A percentile compares a stretch with the other conserved stretches of the same genome.
These are phyloP conservation scores for Colletotrichum sp. DNA, from an alignment of 2,329 filamentous ascomycete genomes.

Conservation along the genomic window DNA sequence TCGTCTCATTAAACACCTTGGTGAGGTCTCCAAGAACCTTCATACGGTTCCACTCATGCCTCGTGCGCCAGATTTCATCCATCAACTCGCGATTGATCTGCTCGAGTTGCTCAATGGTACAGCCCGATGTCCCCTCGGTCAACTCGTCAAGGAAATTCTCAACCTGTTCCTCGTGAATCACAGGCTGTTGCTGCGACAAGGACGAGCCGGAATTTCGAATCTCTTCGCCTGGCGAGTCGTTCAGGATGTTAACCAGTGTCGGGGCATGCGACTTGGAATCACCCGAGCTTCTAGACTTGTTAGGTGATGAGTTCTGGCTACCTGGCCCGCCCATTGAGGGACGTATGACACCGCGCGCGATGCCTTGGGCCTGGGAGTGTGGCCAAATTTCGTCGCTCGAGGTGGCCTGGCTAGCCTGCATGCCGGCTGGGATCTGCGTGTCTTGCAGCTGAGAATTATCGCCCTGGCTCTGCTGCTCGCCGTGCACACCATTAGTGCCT, in stretches of 20 bases:
- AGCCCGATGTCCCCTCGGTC: constrained; percentile 72
- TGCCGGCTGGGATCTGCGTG: constrained; percentile 47
- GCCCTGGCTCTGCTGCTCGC: constrained; percentile 42
- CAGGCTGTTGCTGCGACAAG: constrained; percentile 37
- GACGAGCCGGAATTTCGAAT: constrained; percentile 21
- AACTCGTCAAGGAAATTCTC: constrained; percentile 66
- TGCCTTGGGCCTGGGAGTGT: constrained; percentile 62
- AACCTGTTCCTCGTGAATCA: constrained; percentile 55
- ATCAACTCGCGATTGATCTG: constrained; percentile 91
- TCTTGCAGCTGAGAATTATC: constrained; percentile 55
- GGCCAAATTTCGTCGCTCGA: constrained; percentile 60
- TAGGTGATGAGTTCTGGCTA: constrained; percentile 45
- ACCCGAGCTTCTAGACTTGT: constrained; percentile 27
- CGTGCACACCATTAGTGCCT: constrained; percentile 69
- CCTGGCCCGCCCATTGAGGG: constrained; percentile 29
- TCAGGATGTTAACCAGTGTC: constrained; percentile 44
- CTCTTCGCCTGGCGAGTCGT: constrained; percentile 43
- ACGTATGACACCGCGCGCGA: constrained; percentile 43
- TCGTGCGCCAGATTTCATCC: constrained; percentile 83
- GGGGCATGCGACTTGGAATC: constrained; percentile 38
- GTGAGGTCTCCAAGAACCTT: constrained; percentile 69
- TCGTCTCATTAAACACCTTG: constrained; percentile 77
- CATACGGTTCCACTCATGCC: constrained; percentile 84
- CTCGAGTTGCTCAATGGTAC: constrained; percentile 91
- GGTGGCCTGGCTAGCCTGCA: constrained; percentile 46